Percentiles rank a stretch among this genome's conserved stretches.
Conservation (phyloP, 768 basidiomycete species). For the Tylopilus felleus region DNA sequence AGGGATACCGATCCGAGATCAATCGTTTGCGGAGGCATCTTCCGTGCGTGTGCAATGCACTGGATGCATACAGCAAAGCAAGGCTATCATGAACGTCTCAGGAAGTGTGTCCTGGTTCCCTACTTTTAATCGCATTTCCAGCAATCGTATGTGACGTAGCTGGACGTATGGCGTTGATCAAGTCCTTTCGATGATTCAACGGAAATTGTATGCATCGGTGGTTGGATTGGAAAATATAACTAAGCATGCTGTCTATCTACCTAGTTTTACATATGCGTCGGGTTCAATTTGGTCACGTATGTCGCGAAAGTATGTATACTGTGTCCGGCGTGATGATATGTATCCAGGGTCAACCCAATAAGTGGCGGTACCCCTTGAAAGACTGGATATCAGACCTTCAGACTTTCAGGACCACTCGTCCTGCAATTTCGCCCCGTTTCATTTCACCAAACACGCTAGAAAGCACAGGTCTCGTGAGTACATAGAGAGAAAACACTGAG, state of each 20-base stretch:
- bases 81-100: background rate
- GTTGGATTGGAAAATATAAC: background rate
- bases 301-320: no score
- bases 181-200: background rate
- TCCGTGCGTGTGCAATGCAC: slow-evolving; percentile 10
- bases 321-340: no score
- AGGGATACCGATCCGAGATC: slow-evolving; percentile 19
- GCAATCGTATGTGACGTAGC: no score
- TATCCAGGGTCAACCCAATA: no score
- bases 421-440: slow-evolving; percentile 13
- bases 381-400: background rate
- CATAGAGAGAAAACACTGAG: background rate
- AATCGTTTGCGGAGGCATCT: slow-evolving; percentile 15
- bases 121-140: background rate
- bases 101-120: no score
- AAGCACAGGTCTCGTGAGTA: background rate
- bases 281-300: no score
- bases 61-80: slow-evolving; percentile 20
- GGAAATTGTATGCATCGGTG: background rate
- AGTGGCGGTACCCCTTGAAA: no score
- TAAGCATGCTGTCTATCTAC: background rate
- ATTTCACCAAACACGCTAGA: slow-evolving; percentile 21
- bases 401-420: slow-evolving; percentile 20
- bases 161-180: no score
- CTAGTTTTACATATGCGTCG: background rate